These are phyloP conservation scores for Eucalyptus sp. DNA, from an alignment of 345 rosid species.

Conservation along the genomic window DNA sequence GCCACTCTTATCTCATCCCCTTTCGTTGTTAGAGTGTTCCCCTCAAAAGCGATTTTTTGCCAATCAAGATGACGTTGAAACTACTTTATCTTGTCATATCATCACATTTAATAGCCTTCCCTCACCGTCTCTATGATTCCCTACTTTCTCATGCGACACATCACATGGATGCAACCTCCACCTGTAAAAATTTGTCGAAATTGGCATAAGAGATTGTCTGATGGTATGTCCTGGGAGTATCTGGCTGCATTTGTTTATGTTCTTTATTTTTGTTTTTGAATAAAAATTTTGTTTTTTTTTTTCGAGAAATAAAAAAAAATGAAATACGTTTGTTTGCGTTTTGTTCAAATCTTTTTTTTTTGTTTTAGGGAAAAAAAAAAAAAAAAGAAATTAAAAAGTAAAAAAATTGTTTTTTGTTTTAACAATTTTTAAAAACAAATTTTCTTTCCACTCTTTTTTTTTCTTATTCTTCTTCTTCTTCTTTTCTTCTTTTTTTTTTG, in stretches of 20 bases:
- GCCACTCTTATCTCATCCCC: neutral
- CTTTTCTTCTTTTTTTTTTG: no score
- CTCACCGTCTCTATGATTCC: neutral
- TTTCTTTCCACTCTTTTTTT: no score
- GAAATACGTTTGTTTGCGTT: no score
- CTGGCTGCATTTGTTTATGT: no score
- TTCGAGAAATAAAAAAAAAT: no score
- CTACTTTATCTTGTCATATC: neutral
- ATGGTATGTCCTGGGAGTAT: neutral
- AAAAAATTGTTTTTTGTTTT: no score
- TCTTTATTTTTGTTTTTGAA: no score
- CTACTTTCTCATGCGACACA: neutral
- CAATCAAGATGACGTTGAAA: neutral
- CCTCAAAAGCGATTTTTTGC: neutral
- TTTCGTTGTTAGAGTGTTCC: neutral
- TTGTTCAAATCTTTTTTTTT: no score
- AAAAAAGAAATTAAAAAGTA: no score
- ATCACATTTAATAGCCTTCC: neutral
- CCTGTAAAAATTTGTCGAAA: neutral
- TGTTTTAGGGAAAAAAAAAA: fast-evolving
- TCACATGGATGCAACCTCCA: neutral
- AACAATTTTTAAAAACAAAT: no score
- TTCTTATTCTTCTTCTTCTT: no score
- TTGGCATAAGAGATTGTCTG: neutral
- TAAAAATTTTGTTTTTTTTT: no score